Evolutionary conservation across 768 basidiomycete genomes (phyloP).

Genomic region (Hericium erinaceus): DNA sequence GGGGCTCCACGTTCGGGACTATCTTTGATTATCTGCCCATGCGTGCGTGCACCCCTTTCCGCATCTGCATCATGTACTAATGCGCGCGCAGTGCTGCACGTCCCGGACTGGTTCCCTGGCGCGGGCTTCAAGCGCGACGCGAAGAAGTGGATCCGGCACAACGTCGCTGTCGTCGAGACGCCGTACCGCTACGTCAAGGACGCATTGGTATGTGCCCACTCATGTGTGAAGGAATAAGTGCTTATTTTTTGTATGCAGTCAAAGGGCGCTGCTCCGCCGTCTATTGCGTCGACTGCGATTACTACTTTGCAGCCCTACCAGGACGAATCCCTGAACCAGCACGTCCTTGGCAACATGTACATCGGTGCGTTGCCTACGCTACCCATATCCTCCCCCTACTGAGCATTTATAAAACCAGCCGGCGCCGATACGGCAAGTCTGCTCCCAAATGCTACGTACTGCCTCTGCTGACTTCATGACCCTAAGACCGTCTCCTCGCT

Average conservation of each 20-base stretch:
- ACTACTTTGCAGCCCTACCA: background rate
- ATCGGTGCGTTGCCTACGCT: background rate
- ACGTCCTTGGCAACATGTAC: background rate
- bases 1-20: background rate
- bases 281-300: constrained; percentile 6
- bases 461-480: background rate
- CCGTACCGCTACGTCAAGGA: background rate
- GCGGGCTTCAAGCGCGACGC: background rate
- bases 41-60: background rate
- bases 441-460: too few relatives aligned
- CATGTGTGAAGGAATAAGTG: too few relatives aligned
- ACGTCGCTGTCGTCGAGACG: background rate
- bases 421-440: constrained; percentile 14
- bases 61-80: background rate
- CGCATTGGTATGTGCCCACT: background rate
- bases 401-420: background rate
- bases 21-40: background rate
- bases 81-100: background rate
- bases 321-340: background rate
- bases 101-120: background rate
- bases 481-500: constrained; percentile 21
- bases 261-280: constrained; percentile 8
- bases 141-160: background rate
- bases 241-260: background rate
- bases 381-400: background rate